Percentiles rank a stretch among this genome's conserved stretches.
Evolutionary conservation across 352 stramenopile genomes (phyloP).

Genomic region (Blastocystis sp.): DNA sequence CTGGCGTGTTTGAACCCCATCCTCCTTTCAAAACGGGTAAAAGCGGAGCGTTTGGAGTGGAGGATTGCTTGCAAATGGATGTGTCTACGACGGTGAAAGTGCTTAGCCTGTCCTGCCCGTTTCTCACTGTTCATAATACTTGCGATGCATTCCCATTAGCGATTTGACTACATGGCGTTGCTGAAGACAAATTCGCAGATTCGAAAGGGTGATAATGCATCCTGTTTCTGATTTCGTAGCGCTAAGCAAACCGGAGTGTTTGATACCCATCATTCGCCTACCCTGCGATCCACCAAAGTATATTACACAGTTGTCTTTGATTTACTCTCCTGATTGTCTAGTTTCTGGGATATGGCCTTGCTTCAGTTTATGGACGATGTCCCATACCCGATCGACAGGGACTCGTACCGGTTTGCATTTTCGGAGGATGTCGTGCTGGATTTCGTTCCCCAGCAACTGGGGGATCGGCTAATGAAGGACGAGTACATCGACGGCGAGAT

Average conservation of each 20-base stretch:
- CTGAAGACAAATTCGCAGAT: neutral
- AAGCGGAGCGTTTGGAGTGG: neutral
- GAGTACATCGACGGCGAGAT: conserved; percentile 68
- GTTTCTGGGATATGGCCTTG: conserved; percentile 61
- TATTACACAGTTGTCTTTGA: conserved; percentile 40
- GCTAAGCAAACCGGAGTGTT: conserved; percentile 21
- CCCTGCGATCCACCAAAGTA: neutral
- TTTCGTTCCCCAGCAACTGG: conserved; percentile 54
- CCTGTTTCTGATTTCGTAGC: conserved; percentile 1
- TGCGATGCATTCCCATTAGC: neutral
- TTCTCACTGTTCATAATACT: conserved; percentile 15
- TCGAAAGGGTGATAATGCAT: neutral
- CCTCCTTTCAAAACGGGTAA: neutral
- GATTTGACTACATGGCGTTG: conserved; percentile 59
- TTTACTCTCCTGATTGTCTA: neutral
- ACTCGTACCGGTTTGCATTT: conserved; percentile 59
- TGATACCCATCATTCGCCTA: conserved; percentile 17
- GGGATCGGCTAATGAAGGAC: conserved; percentile 57
- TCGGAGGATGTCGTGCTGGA: conserved; percentile 21
- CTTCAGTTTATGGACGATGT: conserved; percentile 5
- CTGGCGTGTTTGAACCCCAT: neutral
- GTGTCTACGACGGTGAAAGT: neutral
- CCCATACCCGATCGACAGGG: conserved; percentile 4
- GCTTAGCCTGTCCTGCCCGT: conserved; percentile 1
- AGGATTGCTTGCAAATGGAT: conserved; percentile 8